phyloP scores from a whole-genome alignment of 2,329 filamentous ascomycete species.

The Cladosporium sp. region DNA sequence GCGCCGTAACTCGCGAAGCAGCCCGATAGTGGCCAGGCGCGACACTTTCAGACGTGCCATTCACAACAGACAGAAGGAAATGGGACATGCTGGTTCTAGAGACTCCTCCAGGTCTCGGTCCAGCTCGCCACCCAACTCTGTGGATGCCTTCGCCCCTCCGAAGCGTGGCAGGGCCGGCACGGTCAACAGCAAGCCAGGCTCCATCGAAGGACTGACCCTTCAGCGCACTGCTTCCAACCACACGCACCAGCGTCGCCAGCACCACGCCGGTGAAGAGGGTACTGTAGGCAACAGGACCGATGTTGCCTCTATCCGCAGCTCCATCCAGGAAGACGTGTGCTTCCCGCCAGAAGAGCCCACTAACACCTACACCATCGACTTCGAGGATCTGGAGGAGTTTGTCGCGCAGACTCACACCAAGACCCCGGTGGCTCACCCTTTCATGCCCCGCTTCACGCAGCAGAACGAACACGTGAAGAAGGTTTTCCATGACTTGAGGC shows the following conservation, averaged over 20 bases:
- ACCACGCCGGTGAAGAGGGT: constrained; percentile 54
- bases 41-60: constrained; percentile 37
- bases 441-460: constrained; percentile 28
- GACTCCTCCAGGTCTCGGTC: constrained; percentile 53
- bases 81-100: constrained; percentile 19
- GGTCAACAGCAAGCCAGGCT: constrained; percentile 52
- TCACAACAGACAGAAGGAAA: constrained; percentile 21
- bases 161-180: constrained; percentile 71
- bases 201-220: constrained; percentile 53
- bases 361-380: constrained; percentile 78
- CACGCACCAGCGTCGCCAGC: constrained; percentile 53
- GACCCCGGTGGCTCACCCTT: constrained; percentile 39
- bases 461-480: constrained; percentile 31
- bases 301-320: constrained; percentile 58
- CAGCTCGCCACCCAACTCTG: constrained; percentile 86
- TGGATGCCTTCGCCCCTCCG: constrained; percentile 92
- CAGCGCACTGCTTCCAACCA: constrained; percentile 65
- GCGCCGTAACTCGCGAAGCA: constrained; percentile 22
- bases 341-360: constrained; percentile 76
- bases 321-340: constrained; percentile 81
- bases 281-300: constrained; percentile 55
- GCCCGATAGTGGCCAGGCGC: constrained; percentile 35
- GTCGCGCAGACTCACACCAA: constrained; percentile 55
- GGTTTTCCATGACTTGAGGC: constrained; percentile 58
- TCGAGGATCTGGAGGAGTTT: constrained; percentile 89